Evolutionary conservation across 2,329 filamentous ascomycete genomes (phyloP), one percentile per base, ranked within the genome.

Genomic region (Rhynchosporium graminicola): DNA sequence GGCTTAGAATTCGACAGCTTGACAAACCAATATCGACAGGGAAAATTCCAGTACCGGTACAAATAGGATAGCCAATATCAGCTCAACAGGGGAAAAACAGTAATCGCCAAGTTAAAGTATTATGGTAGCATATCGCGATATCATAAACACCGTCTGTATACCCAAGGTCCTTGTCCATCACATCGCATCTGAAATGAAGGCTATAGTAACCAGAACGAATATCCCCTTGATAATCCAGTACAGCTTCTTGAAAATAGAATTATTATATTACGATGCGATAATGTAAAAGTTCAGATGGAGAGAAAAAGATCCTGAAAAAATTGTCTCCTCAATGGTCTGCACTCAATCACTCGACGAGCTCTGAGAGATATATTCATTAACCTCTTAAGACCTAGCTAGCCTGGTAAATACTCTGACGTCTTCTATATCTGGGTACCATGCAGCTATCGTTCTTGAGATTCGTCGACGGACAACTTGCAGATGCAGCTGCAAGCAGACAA

Each of bases 241-340:
- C 40, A 45, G 54, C 40, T 31, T 57, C 42, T 40, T 20, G 31
- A 57, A 40, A 57, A 57, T 46, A 57, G 42, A 28, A 20, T 3
- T 33, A 13, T 45, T 28, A 46, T 20, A 20, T 20, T 20, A 57
- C 45, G 45, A 33, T 57, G 38, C 26, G 33, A 33, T 57, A 31
- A 33, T 56, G 10, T 56, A 6, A 45, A 28, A n/a, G 2, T 38
- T 52, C 36, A 56, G 28, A 45, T 29, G 38, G 40, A 57, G 42
- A 20, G 4, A 57, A 57, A 56, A 31, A 15, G 20, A 45, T 33
- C 40, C 42, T 9, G 54, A 40, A 20, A 15, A 28, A 54, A 54
- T 45, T 57, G 54, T 57, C 54, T 57, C 54, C 45, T 20, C 15
- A 31, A 45, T 28, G 29, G 29, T 46, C 54, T 57, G 54, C 40